Evolutionary conservation across 2,329 filamentous ascomycete species (phyloP).

Genomic region (Claviceps lovelessii): DNA sequence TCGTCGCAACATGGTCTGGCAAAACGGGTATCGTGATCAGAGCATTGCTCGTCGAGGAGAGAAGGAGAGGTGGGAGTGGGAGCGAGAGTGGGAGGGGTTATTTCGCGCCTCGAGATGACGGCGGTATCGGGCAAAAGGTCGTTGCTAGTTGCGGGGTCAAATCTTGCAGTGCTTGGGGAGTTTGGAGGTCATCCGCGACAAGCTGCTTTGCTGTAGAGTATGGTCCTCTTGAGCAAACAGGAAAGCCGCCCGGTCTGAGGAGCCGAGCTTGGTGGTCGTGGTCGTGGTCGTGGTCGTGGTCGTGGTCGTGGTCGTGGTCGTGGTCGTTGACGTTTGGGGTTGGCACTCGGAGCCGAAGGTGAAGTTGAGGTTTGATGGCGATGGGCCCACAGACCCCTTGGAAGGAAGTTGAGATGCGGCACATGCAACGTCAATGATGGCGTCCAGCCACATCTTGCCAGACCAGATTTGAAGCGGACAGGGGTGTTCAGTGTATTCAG

Average conservation of each 20-base stretch:
- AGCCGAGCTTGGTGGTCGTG: not conserved
- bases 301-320: no score
- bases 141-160: not conserved
- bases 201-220: not conserved
- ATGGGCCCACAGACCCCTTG: no score
- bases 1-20: constrained; percentile 18
- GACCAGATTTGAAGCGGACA: not conserved
- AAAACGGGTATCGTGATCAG: not conserved
- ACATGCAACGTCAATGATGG: no score
- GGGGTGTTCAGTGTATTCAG: not conserved
- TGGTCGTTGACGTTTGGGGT: not conserved
- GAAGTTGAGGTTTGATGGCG: not conserved
- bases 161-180: not conserved
- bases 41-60: not conserved
- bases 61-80: not conserved
- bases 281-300: no score
- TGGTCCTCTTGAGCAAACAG: not conserved
- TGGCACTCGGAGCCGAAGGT: not conserved
- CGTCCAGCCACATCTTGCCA: not conserved
- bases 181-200: not conserved
- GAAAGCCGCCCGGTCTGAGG: not conserved
- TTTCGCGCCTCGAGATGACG: not conserved
- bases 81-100: no score
- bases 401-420: not conserved
- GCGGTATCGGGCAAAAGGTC: not conserved